Conservation (phyloP, 2,329 filamentous ascomycete species). For the Huntiella abstrusa region DNA sequence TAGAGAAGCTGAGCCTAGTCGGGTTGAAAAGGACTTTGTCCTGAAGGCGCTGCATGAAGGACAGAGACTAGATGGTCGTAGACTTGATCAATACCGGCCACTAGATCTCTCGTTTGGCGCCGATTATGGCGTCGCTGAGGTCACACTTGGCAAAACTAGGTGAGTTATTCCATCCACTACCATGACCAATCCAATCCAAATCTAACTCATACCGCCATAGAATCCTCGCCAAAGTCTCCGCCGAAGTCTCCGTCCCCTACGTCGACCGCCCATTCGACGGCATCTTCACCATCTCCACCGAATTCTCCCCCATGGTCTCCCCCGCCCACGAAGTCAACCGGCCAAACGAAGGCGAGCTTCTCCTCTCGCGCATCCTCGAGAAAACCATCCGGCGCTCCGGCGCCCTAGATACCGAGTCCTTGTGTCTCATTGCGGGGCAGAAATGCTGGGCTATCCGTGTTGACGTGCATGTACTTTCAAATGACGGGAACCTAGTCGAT, state of each 20-base stretch:
- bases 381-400: conserved; percentile 85
- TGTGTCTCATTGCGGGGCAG: conserved; percentile 77
- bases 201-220: conserved; percentile 26
- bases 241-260: conserved; percentile 72
- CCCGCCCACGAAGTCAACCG: conserved; percentile 77
- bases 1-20: conserved; percentile 75
- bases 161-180: conserved; percentile 20
- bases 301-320: conserved; percentile 81
- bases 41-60: conserved; percentile 64
- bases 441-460: conserved; percentile 86
- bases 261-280: conserved; percentile 86
- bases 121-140: conserved; percentile 77
- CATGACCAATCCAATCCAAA: conserved; percentile 4
- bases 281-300: conserved; percentile 78
- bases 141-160: conserved; percentile 80
- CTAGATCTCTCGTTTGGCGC: conserved; percentile 69
- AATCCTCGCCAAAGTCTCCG: conserved; percentile 67
- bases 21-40: conserved; percentile 76
- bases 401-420: conserved; percentile 84
- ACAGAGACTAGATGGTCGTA: conserved; percentile 67
- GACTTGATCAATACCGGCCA: conserved; percentile 60
- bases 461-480: conserved; percentile 78
- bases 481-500: conserved; percentile 81
- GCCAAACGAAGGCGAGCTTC: conserved; percentile 64
- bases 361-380: conserved; percentile 76